phyloP scores from a whole-genome alignment of 306 rosid genomes.

The Vigna trinervia region DNA sequence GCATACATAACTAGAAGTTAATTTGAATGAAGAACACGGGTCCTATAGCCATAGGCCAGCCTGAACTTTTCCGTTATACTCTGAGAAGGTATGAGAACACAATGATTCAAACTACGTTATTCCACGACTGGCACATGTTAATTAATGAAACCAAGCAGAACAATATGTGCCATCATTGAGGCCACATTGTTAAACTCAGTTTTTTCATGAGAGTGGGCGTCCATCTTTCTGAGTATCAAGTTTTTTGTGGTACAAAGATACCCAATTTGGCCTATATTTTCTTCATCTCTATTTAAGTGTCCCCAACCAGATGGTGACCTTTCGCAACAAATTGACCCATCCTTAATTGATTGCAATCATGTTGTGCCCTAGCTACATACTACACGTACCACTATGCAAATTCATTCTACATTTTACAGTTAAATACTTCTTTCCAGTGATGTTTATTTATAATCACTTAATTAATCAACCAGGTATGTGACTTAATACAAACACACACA shows the following conservation, averaged over 20 bases:
- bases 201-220: conserved; percentile 50
- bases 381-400: background rate
- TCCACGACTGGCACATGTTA: conserved; percentile 45
- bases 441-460: conserved; percentile 1
- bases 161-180: conserved; percentile 43
- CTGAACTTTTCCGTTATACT: conserved; percentile 33
- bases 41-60: conserved; percentile 14
- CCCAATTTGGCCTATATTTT: conserved; percentile 47
- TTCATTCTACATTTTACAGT: conserved; percentile 36
- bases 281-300: conserved; percentile 47
- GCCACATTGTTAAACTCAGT: conserved; percentile 39
- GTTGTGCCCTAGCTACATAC: conserved; percentile 54
- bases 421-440: background rate
- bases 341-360: conserved; percentile 54
- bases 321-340: conserved; percentile 59
- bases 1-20: background rate
- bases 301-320: conserved; percentile 70
- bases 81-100: conserved; percentile 33
- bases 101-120: conserved; percentile 24
- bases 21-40: conserved; percentile 6
- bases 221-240: conserved; percentile 44
- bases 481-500: background rate
- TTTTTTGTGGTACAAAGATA: conserved; percentile 45
- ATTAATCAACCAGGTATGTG: background rate
- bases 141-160: conserved; percentile 45